Base-by-base conservation (phyloP, 768 basidiomycete species). In the Lactarius vividus region DNA sequence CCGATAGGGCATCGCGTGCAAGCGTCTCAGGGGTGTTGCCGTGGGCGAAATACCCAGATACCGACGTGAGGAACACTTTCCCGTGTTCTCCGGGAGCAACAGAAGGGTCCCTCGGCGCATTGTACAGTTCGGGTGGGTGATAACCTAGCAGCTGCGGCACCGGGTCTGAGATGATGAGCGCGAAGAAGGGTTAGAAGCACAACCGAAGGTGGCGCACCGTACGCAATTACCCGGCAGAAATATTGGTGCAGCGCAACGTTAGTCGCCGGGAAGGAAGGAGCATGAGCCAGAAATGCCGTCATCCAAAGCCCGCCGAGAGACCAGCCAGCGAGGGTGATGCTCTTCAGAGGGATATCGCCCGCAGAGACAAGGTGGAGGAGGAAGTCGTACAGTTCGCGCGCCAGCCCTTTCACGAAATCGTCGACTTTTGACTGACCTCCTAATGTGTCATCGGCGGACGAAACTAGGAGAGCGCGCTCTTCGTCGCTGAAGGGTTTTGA, bases 401-500 rank as follows among this genome's bases (percentile, higher is more conserved):
- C 53, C 26, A 28, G 28, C 15, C 18, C 28, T 13, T 55, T 55
- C 53, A 55, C 31, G 28, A 55, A 55, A 15, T 55, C 9, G 31
- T 55, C 53, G 6, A 31, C 15, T 10, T 9, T 28, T 3, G 6
- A 28, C 7, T 7, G 53, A 9, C 16, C 53, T 55, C 31, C 28
- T 9, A 20, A 13, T 28, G 53, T 29, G 9, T 31, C 53, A 15
- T 55, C 53, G 9, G 31, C n/a, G 13, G 53, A 55, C 15, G 53
- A 55, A 31, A 31, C 31, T 10, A 57, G 15, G 13, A 35, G 18
- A 37, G 56, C 9, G 20, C 33, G 33, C 13, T 57, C 56, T 35
- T 57, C 29, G 31, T 57, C 56, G 20, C 31, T 37, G 56, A 57
- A 57, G 15, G 56, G 56, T 13, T 57, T 31, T 26, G 56, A 57